These are phyloP conservation scores for Avena sativa DNA, from an alignment of 176 grass and related monocot genomes.

Conservation along the genomic window DNA sequence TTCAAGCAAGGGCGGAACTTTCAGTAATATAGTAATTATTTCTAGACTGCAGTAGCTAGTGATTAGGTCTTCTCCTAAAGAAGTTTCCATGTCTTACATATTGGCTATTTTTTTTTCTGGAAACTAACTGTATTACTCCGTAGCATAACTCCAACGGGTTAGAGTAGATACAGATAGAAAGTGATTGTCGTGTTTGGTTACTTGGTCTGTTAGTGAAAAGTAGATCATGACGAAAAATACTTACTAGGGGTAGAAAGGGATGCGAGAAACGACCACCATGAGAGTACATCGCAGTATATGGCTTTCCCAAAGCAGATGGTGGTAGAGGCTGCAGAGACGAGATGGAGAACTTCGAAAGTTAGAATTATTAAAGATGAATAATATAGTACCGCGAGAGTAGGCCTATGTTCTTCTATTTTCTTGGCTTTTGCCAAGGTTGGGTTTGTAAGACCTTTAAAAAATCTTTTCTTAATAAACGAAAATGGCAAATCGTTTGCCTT, in stretches of 20 bases:
- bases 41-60: slow-evolving; percentile 14
- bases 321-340: slow-evolving; percentile 53
- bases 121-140: neutral
- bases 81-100: neutral
- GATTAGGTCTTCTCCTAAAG: neutral
- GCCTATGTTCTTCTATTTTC: too few species aligned
- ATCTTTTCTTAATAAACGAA: too few species aligned
- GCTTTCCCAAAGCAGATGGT: slow-evolving; percentile 63
- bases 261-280: slow-evolving; percentile 66
- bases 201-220: neutral
- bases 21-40: slow-evolving; percentile 7
- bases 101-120: neutral
- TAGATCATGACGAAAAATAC: neutral
- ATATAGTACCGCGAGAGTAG: too few species aligned
- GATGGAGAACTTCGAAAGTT: slow-evolving; percentile 21
- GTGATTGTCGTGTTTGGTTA: neutral
- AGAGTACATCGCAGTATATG: slow-evolving; percentile 74
- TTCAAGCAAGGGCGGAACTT: neutral
- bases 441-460: too few species aligned
- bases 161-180: neutral
- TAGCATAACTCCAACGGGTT: neutral
- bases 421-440: too few species aligned
- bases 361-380: slow-evolving; percentile 7
- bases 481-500: too few species aligned
- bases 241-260: slow-evolving; percentile 73